phyloP scores from a whole-genome alignment of 176 grass and related monocot species.

The Cymbopogon citratus region DNA sequence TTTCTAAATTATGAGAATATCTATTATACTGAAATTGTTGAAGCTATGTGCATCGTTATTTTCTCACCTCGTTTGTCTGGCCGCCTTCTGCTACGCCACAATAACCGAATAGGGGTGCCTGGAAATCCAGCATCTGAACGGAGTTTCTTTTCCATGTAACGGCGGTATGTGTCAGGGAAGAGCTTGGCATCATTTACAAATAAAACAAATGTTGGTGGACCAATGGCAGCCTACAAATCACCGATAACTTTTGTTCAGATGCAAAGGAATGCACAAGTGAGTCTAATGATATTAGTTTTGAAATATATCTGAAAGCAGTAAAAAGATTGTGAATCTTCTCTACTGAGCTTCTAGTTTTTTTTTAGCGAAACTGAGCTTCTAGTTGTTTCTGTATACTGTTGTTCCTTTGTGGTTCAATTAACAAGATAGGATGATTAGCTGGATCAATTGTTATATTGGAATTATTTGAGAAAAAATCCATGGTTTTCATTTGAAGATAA shows the following conservation, averaged over 20 bases:
- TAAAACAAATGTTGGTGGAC: conserved; percentile 91
- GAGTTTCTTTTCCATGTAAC: conserved; percentile 96
- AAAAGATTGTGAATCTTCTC: neutral
- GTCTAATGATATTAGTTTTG: neutral
- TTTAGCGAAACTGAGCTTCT: too few relatives aligned
- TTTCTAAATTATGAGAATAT: neutral
- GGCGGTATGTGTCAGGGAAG: conserved; percentile 68
- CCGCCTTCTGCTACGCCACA: conserved; percentile 80
- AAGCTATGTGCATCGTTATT: neutral
- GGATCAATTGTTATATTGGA: neutral
- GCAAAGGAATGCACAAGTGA: neutral
- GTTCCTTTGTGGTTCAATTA: neutral
- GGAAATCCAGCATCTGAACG: conserved; percentile 82
- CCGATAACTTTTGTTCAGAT: neutral
- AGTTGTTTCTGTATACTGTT: neutral
- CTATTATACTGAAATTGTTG: neutral
- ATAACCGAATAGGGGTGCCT: conserved; percentile 76
- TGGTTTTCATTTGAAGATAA: neutral
- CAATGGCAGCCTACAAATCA: conserved; percentile 60
- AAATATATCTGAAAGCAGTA: conserved; percentile 16
- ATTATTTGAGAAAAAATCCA: neutral
- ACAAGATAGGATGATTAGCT: neutral
- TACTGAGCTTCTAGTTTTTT: neutral
- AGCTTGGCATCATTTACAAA: conserved; percentile 94
- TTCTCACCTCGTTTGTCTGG: conserved; percentile 52